These are phyloP conservation scores for Ilyonectria robusta DNA, from an alignment of 2,329 filamentous ascomycete species.

Conservation along the genomic window DNA sequence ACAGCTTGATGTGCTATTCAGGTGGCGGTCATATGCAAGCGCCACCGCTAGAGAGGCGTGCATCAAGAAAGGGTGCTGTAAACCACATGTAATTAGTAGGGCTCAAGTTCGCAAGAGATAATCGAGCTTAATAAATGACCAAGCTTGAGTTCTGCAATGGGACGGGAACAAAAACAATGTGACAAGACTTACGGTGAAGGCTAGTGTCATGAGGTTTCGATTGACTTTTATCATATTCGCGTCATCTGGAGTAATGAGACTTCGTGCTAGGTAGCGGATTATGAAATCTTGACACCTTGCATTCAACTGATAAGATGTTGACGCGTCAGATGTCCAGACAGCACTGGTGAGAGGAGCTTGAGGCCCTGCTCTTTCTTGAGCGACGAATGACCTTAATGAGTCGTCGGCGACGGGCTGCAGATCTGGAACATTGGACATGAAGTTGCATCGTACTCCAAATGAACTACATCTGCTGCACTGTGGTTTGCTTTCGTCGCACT, in stretches of 20 bases:
- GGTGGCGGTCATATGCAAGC: slow-evolving; percentile 56
- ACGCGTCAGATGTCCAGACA: slow-evolving; percentile 54
- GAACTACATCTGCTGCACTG: slow-evolving; percentile 58
- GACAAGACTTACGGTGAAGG: slow-evolving; percentile 54
- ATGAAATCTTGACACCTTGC: slow-evolving; percentile 59
- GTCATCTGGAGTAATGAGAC: slow-evolving; percentile 55
- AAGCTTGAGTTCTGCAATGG: neutral
- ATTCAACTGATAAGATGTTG: slow-evolving; percentile 53
- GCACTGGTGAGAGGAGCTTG: slow-evolving; percentile 46
- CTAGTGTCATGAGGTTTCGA: slow-evolving; percentile 53
- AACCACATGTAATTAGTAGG: neutral
- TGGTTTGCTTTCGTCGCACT: slow-evolving; percentile 65
- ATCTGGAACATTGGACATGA: slow-evolving; percentile 52
- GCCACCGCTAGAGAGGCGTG: slow-evolving; percentile 61
- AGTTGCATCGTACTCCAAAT: slow-evolving; percentile 63
- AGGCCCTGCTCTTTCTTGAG: slow-evolving; percentile 36
- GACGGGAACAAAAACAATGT: neutral
- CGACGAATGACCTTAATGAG: slow-evolving; percentile 34
- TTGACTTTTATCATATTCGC: slow-evolving; percentile 56
- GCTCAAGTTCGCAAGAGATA: neutral
- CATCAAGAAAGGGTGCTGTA: slow-evolving; percentile 60
- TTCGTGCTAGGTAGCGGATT: slow-evolving; percentile 55
- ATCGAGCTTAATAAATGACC: neutral
- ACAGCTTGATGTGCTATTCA: slow-evolving; percentile 39
- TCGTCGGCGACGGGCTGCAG: slow-evolving; percentile 53